Base-by-base conservation (phyloP, 2,329 filamentous ascomycete genomes). In the Colletotrichum sp. region DNA sequence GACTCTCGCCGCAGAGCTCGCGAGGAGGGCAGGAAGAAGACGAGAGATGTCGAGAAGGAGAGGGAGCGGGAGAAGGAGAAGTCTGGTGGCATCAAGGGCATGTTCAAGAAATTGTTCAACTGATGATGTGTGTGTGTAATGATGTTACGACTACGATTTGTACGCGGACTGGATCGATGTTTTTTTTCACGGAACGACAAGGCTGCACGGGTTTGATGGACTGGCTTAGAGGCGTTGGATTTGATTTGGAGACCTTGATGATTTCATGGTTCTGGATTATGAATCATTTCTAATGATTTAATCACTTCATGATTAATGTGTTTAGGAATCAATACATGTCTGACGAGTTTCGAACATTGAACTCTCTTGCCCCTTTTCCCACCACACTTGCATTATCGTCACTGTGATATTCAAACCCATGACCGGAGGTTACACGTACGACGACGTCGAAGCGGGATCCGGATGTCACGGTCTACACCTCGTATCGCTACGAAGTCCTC, bases 91-190 rank as follows among this genome's bases (percentile, higher is more conserved):
- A 72, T 87, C 70, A 83, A 82, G 74, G 83, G 81, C 10, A 78
- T 82, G n/a, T 81, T 86, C 48, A 86, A 84, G 81, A 84, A 81
- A 75, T 36, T 86, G 12, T 86, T 87, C 71, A 79, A 77, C n/a
- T 84, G 72, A 60, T 73, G 71, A 68, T 28, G 36, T 28, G 24
- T 52, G 43, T 63, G 64, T 65, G 72, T 76, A 76, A 73, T 65
- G 73, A 73, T 73, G 26, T 43, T 73, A 75, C 34, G 73, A 64
- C 60, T 63, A 73, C 39, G 39, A 76, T 21, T 26, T 85, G 71
- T 84, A 87, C 72, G 84, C 79, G 59, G 81, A 89, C 24, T 21
- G 30, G 80, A 83, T 80, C 18, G 61, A 76, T 43, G 39, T n/a
- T 64, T 15, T 43, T 43, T 67, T n/a, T 2, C 7, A 63, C 13